Base-by-base conservation (phyloP, 495 filamentous ascomycete genomes). In the Talaromyces liani region DNA sequence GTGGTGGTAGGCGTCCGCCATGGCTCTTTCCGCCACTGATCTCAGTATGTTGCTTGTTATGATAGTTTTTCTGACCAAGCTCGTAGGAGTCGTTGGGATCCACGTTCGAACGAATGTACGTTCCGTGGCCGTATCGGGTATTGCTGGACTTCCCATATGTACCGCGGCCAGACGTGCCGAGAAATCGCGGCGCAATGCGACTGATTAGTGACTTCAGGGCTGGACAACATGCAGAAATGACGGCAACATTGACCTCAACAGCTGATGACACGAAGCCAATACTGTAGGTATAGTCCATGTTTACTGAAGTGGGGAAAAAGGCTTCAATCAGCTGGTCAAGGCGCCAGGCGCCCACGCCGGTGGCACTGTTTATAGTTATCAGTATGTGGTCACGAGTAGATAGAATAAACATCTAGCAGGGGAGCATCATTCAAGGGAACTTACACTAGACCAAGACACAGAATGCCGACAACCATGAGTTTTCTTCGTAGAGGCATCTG, bases 201-300 rank as follows among this genome's bases (percentile, higher is more conserved):
- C 72, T 24, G 65, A 63, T 0, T 66, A 71, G 25, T 29, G 67
- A 60, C 20, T 72, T 72, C 62, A 73, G 55, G 0, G 73, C 68
- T 5, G 73, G 71, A 0, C n/a, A 71, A 36, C 69, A 84, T 10
- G 81, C 82, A 10, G 81, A 80, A 27, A 85, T 76, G 56, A 84
- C 71, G 3, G 82, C 83, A 6, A 85, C 70, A 69, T 85, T 84
- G 4, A 77, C 79, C 69, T 85, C 83, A 24, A 85, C 73, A 47
- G 73, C 82, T 0, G 80, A 83, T 27, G 75, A 80, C 51, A 76
- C 72, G 67, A 82, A 83, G 9, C 80, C 77, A 47, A 84, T 78
- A 61, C 73, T 68, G 64, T 71, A 74, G 10, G 71, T 73, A 22
- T 66, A 60, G 54, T 74, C 73, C 18, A 47, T 33, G 18, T 58